A percentile compares a stretch with the other conserved stretches of the same genome.
Conservation (phyloP, 805 yeast genomes). For the Citeromyces matritensis region DNA sequence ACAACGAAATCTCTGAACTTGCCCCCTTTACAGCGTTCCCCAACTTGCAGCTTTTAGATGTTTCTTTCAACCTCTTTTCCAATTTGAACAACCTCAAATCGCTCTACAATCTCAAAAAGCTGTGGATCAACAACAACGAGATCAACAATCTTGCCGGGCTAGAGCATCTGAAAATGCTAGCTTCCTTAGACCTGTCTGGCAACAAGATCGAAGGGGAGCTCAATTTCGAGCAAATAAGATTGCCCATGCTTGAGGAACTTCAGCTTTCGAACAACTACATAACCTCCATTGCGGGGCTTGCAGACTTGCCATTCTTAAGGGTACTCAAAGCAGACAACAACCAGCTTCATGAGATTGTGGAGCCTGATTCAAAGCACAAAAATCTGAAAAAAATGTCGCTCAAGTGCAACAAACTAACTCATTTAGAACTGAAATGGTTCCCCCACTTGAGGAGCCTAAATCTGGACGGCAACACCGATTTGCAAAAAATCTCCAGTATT, state of each 20-base stretch:
- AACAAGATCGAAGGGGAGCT: constrained; percentile 23
- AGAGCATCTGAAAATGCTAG: constrained; percentile 20
- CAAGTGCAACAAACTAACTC: constrained; percentile 19
- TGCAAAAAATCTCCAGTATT: constrained; percentile 13
- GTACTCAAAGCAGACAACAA: constrained; percentile 27
- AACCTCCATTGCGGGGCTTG: constrained; percentile 17
- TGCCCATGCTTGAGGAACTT: constrained; percentile 26
- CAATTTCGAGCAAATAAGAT: constrained; percentile 16
- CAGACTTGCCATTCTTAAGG: constrained; percentile 17
- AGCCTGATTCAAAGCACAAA: constrained; percentile 7
- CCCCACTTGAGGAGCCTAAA: constrained; percentile 26
- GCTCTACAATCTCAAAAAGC: constrained; percentile 25
- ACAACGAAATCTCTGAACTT: constrained; percentile 22
- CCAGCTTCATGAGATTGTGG: constrained; percentile 12
- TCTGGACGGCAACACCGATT: constrained; percentile 21
- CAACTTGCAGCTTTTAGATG: constrained; percentile 25
- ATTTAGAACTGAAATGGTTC: constrained; percentile 16
- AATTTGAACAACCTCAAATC: constrained; percentile 19
- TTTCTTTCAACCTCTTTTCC: constrained; percentile 19
- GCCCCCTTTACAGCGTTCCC: constrained; percentile 22
- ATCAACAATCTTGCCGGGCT: constrained; percentile 21
- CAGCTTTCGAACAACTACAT: constrained; percentile 26
- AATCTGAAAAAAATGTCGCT: constrained; percentile 21
- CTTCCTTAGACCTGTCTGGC: constrained; percentile 21
- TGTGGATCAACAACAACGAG: constrained; percentile 21